Evolutionary conservation across 768 basidiomycete genomes (phyloP), one percentile per base, ranked within the genome.

Genomic region (Rhodotorula sphaerocarpa): DNA sequence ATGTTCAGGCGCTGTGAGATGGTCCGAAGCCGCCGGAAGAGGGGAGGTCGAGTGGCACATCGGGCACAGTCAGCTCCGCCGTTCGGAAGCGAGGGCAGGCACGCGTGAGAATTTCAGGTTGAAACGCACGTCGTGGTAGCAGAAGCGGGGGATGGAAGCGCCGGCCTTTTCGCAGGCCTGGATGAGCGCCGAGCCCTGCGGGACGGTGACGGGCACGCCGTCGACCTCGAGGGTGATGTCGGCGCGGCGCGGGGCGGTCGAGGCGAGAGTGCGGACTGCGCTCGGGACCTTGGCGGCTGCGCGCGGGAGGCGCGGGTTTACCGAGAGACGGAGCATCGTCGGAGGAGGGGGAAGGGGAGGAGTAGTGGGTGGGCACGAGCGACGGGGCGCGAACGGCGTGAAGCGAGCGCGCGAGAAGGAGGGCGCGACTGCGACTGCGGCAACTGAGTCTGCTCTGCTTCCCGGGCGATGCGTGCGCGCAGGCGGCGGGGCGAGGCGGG

Each of bases 191-290:
- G 59, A 39, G 7, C 92, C 93, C 79, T 93, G 90, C 31, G 90
- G 90, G 42, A 99, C 91, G 3, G 90, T 91, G 27, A 99, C 91
- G 78, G 91, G 87, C 77, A 92, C 95, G 67, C 93, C 93, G 76
- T 99, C 92, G 45, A 97, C 86, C 3, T 91, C 93, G 34, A 97
- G 78, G 36, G 90, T 93, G 70, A 96, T 86, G 18, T 65, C 58
- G 20, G 59, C 61, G 28, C 28, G 25, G 31, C 48, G 42, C 9
- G 18, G 14, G 0, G 54, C 20, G 31, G 58, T 48, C 12, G 69
- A 46, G 5, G 56, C 42, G 51, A 69, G 43, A 39, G 34, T 7
- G 21, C 50, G 55, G 41, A 57, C 16, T 27, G 53, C 25, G 51
- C n/a, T n/a, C n/a, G n/a, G n/a, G n/a, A n/a, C n/a, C n/a, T 23